Percentiles rank a stretch among this genome's conserved stretches.
Conservation (phyloP, 305 asterid species). For the Petunia hybrid region DNA sequence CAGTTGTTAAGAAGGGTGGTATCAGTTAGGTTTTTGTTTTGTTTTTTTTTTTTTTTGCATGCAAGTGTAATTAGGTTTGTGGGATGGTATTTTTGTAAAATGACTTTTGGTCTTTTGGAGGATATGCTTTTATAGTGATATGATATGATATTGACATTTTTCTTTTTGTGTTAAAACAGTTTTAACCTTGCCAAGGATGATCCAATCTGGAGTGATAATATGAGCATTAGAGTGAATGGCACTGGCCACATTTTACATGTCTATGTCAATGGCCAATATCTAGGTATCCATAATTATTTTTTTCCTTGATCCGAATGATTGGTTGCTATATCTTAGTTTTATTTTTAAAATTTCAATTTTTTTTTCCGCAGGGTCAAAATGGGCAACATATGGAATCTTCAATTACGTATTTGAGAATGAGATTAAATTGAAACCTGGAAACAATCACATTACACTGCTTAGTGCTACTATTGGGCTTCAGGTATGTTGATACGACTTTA, state of each 20-base stretch:
- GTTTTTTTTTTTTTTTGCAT: neutral
- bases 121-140: no score
- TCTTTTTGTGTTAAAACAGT: conserved; percentile 34
- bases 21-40: neutral
- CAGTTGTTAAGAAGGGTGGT: no score
- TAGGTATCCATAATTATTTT: conserved; percentile 34
- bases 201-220: conserved; percentile 49
- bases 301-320: neutral
- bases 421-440: conserved; percentile 49
- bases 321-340: neutral
- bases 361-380: conserved; percentile 48
- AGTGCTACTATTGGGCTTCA: conserved; percentile 70
- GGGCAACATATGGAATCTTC: conserved; percentile 49
- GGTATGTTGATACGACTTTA: conserved; percentile 33
- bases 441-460: conserved; percentile 60
- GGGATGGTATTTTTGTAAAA: no score
- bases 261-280: conserved; percentile 57
- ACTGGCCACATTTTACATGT: conserved; percentile 63
- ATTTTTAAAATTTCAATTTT: neutral
- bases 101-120: no score
- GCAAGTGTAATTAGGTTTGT: no score
- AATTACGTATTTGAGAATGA: conserved; percentile 44
- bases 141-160: no score
- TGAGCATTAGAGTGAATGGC: conserved; percentile 61
- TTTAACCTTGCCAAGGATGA: conserved; percentile 53